phyloP scores from a whole-genome alignment of 257 asterid genomes.

The Rhazya stricta region DNA sequence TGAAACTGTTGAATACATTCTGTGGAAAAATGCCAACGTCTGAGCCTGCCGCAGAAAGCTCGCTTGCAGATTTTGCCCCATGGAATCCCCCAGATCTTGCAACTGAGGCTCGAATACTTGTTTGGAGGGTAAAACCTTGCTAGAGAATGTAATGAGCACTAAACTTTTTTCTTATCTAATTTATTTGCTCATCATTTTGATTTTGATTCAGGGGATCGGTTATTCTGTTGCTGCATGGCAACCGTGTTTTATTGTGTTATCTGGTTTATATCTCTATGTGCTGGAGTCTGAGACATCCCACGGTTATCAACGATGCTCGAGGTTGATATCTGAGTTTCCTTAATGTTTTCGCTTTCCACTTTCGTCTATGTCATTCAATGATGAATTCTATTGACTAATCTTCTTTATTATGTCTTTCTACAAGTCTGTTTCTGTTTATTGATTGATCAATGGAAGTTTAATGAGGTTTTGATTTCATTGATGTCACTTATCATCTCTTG shows the following conservation, averaged over 20 bases:
- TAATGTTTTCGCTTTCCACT: slow-evolving; percentile 3
- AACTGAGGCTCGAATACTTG: slow-evolving; percentile 79
- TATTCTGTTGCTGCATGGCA: slow-evolving; percentile 97
- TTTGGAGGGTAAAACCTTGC: slow-evolving; percentile 71
- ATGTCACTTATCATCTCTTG: slow-evolving; percentile 1
- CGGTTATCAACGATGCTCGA: slow-evolving; percentile 81
- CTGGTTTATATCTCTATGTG: slow-evolving; percentile 80
- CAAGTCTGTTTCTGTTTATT: not conserved
- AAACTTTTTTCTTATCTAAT: slow-evolving; percentile 7
- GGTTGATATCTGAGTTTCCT: slow-evolving; percentile 39
- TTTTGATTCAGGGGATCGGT: slow-evolving; percentile 84
- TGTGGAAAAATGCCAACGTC: slow-evolving; percentile 52
- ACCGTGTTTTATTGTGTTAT: slow-evolving; percentile 80
- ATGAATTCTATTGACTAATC: not conserved
- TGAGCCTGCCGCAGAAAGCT: slow-evolving; percentile 44
- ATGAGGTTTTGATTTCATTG: not conserved
- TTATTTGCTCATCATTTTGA: slow-evolving; percentile 14
- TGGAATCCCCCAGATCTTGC: slow-evolving; percentile 88
- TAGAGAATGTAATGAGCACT: slow-evolving; percentile 12
- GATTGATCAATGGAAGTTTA: not conserved
- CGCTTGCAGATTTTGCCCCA: slow-evolving; percentile 56
- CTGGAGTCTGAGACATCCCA: slow-evolving; percentile 86
- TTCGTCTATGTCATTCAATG: slow-evolving; percentile 1
- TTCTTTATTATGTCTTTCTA: not conserved
- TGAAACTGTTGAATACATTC: slow-evolving; percentile 56